Percentiles rank a stretch among this genome's conserved stretches.
Conservation (phyloP, 1,139 yeast species). For the Blastobotrys illinoisensis region DNA sequence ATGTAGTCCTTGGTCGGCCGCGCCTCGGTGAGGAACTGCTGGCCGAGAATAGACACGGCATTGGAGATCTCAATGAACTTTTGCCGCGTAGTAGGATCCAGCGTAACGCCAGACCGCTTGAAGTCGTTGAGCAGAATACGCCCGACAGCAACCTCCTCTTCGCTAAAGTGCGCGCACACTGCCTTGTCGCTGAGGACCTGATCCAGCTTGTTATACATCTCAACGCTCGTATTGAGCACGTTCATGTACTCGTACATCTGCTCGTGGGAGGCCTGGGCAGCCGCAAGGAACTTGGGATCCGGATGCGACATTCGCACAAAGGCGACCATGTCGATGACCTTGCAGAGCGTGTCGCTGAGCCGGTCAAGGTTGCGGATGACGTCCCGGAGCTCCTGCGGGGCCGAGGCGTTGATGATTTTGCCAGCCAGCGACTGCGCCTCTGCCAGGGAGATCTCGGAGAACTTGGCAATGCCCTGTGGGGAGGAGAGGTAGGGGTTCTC, state of each 20-base stretch:
- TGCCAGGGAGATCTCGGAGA: constrained; percentile 56
- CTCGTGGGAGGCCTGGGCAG: constrained; percentile 87
- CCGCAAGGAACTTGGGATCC: constrained; percentile 57
- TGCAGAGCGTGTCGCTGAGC: constrained; percentile 79
- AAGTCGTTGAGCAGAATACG: constrained; percentile 76
- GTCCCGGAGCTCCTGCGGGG: constrained; percentile 44
- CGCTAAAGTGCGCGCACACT: constrained; percentile 40
- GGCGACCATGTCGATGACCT: constrained; percentile 92
- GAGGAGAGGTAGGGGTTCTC: constrained; percentile 60
- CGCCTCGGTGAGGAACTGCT: constrained; percentile 61
- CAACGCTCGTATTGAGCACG: constrained; percentile 77
- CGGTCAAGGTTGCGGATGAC: constrained; percentile 72
- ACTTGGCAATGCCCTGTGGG: constrained; percentile 65
- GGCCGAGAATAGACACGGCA: constrained; percentile 75
- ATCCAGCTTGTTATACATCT: constrained; percentile 56
- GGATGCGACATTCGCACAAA: constrained; percentile 90
- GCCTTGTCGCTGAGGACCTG: constrained; percentile 46
- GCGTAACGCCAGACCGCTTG: constrained; percentile 82
- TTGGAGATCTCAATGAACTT: constrained; percentile 77
- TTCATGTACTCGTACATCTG: constrained; percentile 92
- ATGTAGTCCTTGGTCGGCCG: constrained; percentile 33
- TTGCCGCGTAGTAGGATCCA: constrained; percentile 58
- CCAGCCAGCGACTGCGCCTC: constrained; percentile 60
- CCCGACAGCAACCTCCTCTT: constrained; percentile 82
- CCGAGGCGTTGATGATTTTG: constrained; percentile 42